Base-by-base conservation (phyloP, 1,284 basidiomycete genomes). In the Ustilago bromivora region DNA sequence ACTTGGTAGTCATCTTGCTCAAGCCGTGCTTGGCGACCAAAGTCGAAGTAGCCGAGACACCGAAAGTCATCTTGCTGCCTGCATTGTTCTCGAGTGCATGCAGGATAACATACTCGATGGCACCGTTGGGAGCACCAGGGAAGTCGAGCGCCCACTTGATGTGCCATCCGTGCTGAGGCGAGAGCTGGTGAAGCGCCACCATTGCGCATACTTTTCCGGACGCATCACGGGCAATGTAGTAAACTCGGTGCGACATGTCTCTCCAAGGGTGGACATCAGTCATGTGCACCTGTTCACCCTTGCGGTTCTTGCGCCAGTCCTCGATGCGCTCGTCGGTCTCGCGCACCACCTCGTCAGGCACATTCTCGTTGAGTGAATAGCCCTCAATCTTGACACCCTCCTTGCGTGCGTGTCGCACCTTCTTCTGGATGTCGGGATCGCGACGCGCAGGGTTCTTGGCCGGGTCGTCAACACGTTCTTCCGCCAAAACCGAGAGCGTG, bases 91-190 rank as follows among this genome's bases (percentile, higher is more conserved):
- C 87, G 72, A 90, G 87, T 11, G 89, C 90, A 47, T 88, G 82
- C 49, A 88, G 76, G 57, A 90, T 87, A 66, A 89, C 88, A 72
- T 89, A 87, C 86, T 88, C 88, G 59, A 87, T 87, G 17, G 89
- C 88, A 62, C 89, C 90, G 36, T 87, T 85, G n/a, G 89, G 89
- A 8, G 89, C 88, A 36, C 86, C 87, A 10, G 89, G 89, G 86
- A 90, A 91, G 77, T 89, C 89, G 47, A 90, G 86, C 3, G 89
- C 88, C 89, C 89, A 91, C 82, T 91, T 91, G 84, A 90, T 88
- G 82, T 91, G 90, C 83, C 88, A 89, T 6, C 90, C 90, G 66
- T 89, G 86, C 64, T 86, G 82, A 4, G 89, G 87, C 5, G 89
- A 86, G 15, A 91, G 87, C 82, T 90, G 89, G 10, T 90, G 89